Conservation (phyloP, 1,284 basidiomycete species). For the Sporisorium scitamineum region DNA sequence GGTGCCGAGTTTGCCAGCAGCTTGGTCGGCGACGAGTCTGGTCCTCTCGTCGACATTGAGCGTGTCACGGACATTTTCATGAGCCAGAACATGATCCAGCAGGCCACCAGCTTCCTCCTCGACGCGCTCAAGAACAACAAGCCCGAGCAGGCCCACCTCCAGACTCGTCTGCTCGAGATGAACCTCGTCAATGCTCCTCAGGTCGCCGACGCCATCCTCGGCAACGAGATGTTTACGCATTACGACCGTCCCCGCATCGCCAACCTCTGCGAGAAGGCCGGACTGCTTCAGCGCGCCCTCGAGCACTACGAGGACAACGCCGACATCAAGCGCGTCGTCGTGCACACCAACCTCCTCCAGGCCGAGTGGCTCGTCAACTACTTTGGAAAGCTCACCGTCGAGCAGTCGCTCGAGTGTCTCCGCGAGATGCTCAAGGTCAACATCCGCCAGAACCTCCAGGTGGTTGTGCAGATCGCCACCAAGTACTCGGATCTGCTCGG, state of each 20-base stretch:
- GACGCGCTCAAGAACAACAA: conserved; percentile 99
- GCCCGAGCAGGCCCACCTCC: conserved; percentile 94
- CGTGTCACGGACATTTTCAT: conserved; percentile 87
- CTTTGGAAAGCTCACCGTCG: conserved; percentile 97
- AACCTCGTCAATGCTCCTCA: conserved; percentile 97
- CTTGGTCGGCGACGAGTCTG: conserved; percentile 91
- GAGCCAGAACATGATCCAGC: conserved; percentile 99
- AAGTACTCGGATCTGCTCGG: conserved; percentile 99
- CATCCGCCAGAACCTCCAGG: conserved; percentile 96
- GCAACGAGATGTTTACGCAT: conserved; percentile 98
- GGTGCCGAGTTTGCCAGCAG: conserved; percentile 98
- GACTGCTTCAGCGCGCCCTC: conserved; percentile 91
- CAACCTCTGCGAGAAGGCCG: conserved; percentile 98
- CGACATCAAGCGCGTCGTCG: conserved; percentile 98
- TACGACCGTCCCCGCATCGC: conserved; percentile 97
- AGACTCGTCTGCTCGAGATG: conserved; percentile 97
- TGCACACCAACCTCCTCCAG: conserved; percentile 89
- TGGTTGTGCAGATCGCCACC: conserved; percentile 97
- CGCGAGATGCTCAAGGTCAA: conserved; percentile 98
- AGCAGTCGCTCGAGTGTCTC: conserved; percentile 95
- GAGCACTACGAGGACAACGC: conserved; percentile 96
- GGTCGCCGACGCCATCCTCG: conserved; percentile 98
- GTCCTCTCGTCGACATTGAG: conserved; percentile 93
- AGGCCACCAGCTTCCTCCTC: conserved; percentile 96
- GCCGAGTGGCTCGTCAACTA: conserved; percentile 97